These are phyloP conservation scores for Pisolithus marmoratus DNA, from an alignment of 768 basidiomycete genomes.

Conservation along the genomic window DNA sequence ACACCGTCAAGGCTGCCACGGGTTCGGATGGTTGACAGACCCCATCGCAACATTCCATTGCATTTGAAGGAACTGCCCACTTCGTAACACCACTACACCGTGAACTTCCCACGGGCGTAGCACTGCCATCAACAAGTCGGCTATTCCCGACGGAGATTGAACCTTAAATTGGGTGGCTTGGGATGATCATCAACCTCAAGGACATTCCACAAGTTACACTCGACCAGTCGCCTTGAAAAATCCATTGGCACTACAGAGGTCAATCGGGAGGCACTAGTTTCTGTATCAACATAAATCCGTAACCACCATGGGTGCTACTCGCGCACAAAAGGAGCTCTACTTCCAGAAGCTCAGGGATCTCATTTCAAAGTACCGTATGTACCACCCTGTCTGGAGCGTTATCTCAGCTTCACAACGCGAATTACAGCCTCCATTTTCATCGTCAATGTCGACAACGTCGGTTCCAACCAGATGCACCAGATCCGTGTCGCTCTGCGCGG, in stretches of 20 bases:
- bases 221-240: constrained; percentile 80
- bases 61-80: constrained; percentile 21
- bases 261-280: constrained; percentile 84
- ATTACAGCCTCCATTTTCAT: constrained; percentile 91
- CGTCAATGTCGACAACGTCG: constrained; percentile 99
- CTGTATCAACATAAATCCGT: constrained; percentile 16
- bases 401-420: not conserved
- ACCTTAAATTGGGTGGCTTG: constrained; percentile 27
- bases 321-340: constrained; percentile 86
- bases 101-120: too few species aligned
- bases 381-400: not conserved
- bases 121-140: constrained; percentile 5
- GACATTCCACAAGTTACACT: constrained; percentile 4
- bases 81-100: too few species aligned
- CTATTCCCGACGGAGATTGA: constrained; percentile 16
- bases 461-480: constrained; percentile 99
- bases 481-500: constrained; percentile 94
- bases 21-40: constrained; percentile 46
- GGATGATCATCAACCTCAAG: not conserved
- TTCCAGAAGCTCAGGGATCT: constrained; percentile 93
- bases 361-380: constrained; percentile 82
- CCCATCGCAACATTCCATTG: constrained; percentile 84
- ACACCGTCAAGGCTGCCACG: constrained; percentile 31
- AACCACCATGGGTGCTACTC: constrained; percentile 76
- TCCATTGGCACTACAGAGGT: constrained; percentile 90